Conservation (phyloP, 805 yeast genomes). For the Candida corydali region DNA sequence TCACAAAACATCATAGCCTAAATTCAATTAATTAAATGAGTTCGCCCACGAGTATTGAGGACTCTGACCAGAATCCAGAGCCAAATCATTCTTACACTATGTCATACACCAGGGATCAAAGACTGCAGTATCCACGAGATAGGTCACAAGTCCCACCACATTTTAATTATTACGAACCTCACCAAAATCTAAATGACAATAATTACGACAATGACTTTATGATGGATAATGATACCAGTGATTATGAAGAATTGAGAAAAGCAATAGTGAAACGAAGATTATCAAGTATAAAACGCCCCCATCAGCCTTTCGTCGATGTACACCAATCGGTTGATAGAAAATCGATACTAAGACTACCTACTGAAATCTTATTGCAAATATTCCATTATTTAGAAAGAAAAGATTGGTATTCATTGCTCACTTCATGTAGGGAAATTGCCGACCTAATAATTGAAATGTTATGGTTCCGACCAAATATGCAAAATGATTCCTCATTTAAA, state of each 20-base stretch:
- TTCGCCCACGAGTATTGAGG: conserved; percentile 18
- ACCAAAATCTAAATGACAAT: neutral
- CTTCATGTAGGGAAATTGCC: conserved; percentile 81
- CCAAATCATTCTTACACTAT: conserved; percentile 2
- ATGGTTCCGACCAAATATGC: conserved; percentile 84
- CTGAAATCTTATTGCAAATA: conserved; percentile 60
- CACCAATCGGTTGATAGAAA: conserved; percentile 14
- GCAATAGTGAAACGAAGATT: conserved; percentile 26
- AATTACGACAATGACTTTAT: conserved; percentile 16
- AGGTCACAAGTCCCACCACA: neutral
- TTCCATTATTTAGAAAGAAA: conserved; percentile 61
- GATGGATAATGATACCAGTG: conserved; percentile 32
- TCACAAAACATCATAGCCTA: no score
- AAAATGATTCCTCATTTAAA: conserved; percentile 43
- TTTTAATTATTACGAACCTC: neutral
- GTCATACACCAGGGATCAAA: conserved; percentile 1
- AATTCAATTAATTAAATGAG: no score
- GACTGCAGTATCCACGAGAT: neutral
- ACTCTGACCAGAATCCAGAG: conserved; percentile 8
- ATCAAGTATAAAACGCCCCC: conserved; percentile 12
- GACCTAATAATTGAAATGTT: conserved; percentile 70
- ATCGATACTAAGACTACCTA: conserved; percentile 46
- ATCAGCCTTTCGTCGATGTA: conserved; percentile 2
- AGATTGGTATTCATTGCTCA: conserved; percentile 57
- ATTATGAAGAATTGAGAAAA: conserved; percentile 31